phyloP scores from a whole-genome alignment of 202 grass and related monocot species.

The Zizania palustris region DNA sequence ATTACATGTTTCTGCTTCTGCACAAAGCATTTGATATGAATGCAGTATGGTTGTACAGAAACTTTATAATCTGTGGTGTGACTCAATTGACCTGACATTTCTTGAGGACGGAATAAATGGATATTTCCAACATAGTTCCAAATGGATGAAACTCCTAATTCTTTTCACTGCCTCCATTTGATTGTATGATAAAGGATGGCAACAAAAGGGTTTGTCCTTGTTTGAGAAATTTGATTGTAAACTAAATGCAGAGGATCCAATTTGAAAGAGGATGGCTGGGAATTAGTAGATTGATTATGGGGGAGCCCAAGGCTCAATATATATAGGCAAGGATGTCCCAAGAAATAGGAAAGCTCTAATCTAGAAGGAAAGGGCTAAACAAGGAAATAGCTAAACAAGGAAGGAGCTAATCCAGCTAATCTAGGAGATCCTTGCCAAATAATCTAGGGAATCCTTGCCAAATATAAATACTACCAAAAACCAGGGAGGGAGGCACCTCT shows the following conservation, averaged over 20 bases:
- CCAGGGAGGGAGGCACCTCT: no score
- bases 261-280: no score
- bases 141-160: not conserved
- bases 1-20: not conserved
- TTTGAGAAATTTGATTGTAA: not conserved
- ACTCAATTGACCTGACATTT: not conserved
- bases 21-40: slow-evolving; percentile 3
- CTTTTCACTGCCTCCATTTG: not conserved
- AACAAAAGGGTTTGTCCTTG: not conserved
- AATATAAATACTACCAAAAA: no score
- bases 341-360: no score
- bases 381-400: no score
- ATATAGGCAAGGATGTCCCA: no score
- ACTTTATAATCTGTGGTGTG: not conserved
- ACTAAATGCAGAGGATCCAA: not conserved
- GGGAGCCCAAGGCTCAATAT: no score
- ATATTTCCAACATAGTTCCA: not conserved
- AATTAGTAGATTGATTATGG: no score
- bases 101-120: not conserved
- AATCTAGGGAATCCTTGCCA: no score
- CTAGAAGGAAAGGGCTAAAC: no score
- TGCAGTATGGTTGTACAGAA: not conserved
- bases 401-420: no score
- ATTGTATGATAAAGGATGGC: not conserved
- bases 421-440: no score